Evolutionary conservation across 1,284 basidiomycete species (phyloP).

Genomic region (Moesziomyces globuligerus): DNA sequence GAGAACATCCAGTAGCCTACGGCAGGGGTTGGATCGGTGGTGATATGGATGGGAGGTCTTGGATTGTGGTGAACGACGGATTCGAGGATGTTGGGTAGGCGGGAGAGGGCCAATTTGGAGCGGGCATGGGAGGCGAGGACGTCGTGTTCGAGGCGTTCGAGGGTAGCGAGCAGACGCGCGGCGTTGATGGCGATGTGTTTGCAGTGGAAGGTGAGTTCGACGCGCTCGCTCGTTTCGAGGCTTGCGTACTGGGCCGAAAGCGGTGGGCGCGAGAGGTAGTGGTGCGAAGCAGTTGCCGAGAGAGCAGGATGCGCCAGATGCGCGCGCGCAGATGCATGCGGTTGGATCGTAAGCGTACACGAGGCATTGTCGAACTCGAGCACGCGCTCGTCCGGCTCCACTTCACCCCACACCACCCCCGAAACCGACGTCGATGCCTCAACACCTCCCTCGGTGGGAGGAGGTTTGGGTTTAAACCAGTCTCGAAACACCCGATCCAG

Average conservation of each 20-base stretch:
- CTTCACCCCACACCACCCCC: not conserved
- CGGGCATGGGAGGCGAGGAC: conserved; percentile 30
- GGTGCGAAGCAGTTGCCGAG: conserved; percentile 31
- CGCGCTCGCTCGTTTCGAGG: conserved; percentile 20
- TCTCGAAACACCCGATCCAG: conserved; percentile 55
- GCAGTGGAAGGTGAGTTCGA: conserved; percentile 54
- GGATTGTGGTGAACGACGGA: not conserved
- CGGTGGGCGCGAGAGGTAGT: conserved; percentile 42
- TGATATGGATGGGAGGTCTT: not conserved
- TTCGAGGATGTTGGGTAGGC: conserved; percentile 21
- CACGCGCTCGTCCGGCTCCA: conserved; percentile 10
- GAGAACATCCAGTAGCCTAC: conserved; percentile 22
- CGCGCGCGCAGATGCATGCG: conserved; percentile 30
- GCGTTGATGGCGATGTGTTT: conserved; percentile 43
- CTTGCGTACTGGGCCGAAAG: conserved; percentile 33
- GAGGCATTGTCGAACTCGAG: conserved; percentile 54
- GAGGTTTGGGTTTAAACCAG: conserved; percentile 41
- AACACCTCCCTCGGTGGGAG: not conserved
- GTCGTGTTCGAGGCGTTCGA: conserved; percentile 49
- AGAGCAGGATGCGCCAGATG: conserved; percentile 42
- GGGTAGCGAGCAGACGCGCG: conserved; percentile 29
- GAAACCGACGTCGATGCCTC: not conserved
- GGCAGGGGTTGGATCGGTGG: not conserved
- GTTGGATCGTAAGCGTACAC: conserved; percentile 49
- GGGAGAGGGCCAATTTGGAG: conserved; percentile 1